Percentiles rank a stretch among this genome's conserved stretches.
These are phyloP conservation scores for Fusarium protoensiforme DNA, from an alignment of 2,329 filamentous ascomycete genomes.

Conservation along the genomic window DNA sequence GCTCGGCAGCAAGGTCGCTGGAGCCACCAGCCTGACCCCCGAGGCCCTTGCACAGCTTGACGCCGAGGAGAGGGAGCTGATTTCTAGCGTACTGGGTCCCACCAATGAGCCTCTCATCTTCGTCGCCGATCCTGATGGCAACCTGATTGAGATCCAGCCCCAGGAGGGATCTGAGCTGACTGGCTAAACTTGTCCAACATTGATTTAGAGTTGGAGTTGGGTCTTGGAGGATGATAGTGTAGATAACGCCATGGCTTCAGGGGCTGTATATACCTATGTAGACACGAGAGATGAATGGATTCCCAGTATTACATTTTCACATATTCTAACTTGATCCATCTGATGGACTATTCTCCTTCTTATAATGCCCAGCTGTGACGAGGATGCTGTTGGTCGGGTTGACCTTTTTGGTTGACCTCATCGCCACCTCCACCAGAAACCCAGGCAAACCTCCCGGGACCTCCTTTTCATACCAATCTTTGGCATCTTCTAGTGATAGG, in stretches of 20 bases:
- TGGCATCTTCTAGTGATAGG: background rate
- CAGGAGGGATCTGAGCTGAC: background rate
- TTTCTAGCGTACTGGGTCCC: constrained; percentile 9
- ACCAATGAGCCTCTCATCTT: constrained; percentile 30
- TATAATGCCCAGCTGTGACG: background rate
- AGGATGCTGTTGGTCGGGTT: background rate
- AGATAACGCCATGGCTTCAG: background rate
- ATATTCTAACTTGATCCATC: background rate
- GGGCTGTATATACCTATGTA: background rate
- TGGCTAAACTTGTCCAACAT: background rate
- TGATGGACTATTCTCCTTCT: background rate
- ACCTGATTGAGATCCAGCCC: constrained; percentile 41
- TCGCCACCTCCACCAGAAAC: background rate
- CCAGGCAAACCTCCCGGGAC: background rate
- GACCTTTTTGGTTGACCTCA: background rate
- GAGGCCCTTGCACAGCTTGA: constrained; percentile 20
- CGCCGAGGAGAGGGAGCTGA: background rate
- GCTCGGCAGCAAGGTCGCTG: constrained; percentile 15
- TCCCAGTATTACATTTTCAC: background rate
- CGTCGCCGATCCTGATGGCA: constrained; percentile 40
- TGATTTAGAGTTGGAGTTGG: background rate
- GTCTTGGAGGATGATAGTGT: background rate
- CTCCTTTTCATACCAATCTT: background rate
- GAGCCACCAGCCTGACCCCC: constrained; percentile 19
- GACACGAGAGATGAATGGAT: background rate